Percentiles rank a stretch among this genome's conserved stretches.
These are phyloP conservation scores for Rickenella mellea DNA, from an alignment of 768 basidiomycete species.

Conservation along the genomic window DNA sequence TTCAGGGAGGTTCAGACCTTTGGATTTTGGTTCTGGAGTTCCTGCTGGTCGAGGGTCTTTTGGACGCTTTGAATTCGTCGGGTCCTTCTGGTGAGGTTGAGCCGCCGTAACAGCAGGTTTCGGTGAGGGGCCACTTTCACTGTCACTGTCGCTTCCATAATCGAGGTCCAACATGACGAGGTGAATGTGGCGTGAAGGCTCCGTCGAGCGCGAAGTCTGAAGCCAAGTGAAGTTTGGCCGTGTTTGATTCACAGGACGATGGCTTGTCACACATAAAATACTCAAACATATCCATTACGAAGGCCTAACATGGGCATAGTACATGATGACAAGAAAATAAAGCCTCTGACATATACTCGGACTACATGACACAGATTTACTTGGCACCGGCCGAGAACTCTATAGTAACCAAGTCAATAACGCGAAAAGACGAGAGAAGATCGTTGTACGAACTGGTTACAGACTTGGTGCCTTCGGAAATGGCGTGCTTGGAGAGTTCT, in stretches of 20 bases:
- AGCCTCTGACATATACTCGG: too few relatives aligned
- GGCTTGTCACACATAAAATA: too few relatives aligned
- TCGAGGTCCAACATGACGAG: constrained; percentile 59
- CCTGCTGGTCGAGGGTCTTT: constrained; percentile 19
- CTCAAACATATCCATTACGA: too few relatives aligned
- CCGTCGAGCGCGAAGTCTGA: too few relatives aligned
- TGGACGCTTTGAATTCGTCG: constrained; percentile 13
- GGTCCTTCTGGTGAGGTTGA: constrained; percentile 9
- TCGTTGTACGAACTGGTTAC: constrained; percentile 45
- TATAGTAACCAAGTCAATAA: too few relatives aligned
- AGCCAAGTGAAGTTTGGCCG: too few relatives aligned
- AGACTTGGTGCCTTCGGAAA: constrained; percentile 74
- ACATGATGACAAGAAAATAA: too few relatives aligned
- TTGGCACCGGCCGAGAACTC: constrained; percentile 57
- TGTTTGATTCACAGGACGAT: too few relatives aligned
- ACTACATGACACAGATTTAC: too few relatives aligned
- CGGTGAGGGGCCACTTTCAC: constrained; percentile 29
- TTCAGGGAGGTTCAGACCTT: constrained; percentile 17
- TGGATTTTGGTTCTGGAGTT: too few relatives aligned
- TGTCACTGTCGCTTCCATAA: constrained; percentile 63
- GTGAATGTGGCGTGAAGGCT: too few relatives aligned
- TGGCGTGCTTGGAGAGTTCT: constrained; percentile 82
- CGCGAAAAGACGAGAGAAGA: not conserved
- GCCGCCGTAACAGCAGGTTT: constrained; percentile 3
- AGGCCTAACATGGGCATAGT: too few relatives aligned